Evolutionary conservation across 305 asterid genomes (phyloP).

Genomic region (Andrographis paniculata): DNA sequence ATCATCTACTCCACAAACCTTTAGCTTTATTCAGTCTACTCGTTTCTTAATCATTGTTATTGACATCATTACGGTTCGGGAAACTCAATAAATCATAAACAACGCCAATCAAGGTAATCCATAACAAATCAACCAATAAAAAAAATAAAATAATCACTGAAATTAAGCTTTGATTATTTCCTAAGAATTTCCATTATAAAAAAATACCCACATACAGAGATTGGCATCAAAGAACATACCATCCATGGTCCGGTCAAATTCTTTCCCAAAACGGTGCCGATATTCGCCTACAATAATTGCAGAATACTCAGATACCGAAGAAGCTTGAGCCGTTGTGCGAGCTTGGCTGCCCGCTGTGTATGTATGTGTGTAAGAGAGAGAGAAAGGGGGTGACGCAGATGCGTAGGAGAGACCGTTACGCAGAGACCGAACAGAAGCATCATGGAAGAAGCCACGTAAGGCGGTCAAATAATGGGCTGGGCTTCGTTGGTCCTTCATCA

Average conservation of each 20-base stretch:
- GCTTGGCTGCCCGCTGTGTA: not conserved
- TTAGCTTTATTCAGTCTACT: not conserved
- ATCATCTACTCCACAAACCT: no score
- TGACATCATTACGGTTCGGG: not conserved
- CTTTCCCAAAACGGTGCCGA: not conserved
- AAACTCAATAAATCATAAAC: not conserved
- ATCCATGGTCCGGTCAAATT: not conserved
- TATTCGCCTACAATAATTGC: not conserved
- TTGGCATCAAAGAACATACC: not conserved
- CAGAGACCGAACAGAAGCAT: not conserved
- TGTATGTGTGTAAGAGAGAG: not conserved
- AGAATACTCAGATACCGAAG: not conserved
- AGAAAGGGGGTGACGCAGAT: not conserved
- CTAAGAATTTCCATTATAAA: not conserved
- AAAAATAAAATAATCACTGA: no score
- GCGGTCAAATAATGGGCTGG: not conserved
- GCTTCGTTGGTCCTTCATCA: no score
- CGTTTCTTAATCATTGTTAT: not conserved
- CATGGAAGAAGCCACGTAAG: no score
- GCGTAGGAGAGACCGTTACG: not conserved
- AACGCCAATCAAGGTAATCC: not conserved
- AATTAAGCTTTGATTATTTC: no score
- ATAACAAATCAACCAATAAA: no score
- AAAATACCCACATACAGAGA: not conserved
- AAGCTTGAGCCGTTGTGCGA: no score